Evolutionary conservation across 2,329 filamentous ascomycete species (phyloP), one percentile per base, ranked within the genome.

Genomic region (Tolypocladium tundrense): DNA sequence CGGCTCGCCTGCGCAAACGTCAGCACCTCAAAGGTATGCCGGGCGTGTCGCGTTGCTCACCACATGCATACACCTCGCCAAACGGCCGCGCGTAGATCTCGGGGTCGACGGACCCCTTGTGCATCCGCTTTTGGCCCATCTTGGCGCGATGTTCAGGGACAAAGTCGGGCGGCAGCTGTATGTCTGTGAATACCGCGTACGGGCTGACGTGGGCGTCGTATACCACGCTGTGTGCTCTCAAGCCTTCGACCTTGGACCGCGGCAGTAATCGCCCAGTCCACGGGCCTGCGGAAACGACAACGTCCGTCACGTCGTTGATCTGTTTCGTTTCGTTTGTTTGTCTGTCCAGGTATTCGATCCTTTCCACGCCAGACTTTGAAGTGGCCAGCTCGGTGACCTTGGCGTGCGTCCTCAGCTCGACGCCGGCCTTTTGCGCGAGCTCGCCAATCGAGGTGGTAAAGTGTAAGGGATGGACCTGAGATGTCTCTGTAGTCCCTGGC

Each of bases 11-110:
- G 57, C 9, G 14, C 40, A 14, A 41, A 11, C 11, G 48, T 57
- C 43, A 55, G 60, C 59, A 16, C 11, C 16, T 11, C 8, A 9
- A 35, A 1, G 27, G 27, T 33, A 16, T 19, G 16, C 8, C 11
- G 24, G 45, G 27, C 5, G 45, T 9, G 16, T 35, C 1, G 2
- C 1, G 27, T 19, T 11, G 68, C 75, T 57, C 66, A 81, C 91
- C 94, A 69, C 94, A 99, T 0, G 91, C 92, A 71, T 99, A 99
- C 13, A 96, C 88, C 69, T 96, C 92, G 57, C 88, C 83, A 69
- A 91, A 88, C 0, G 92, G 92, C 4, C 94, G 82, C 0, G 94
- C 89, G 70, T 99, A 99, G 61, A 97, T 94, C 72, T 99, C 94
- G 0, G 94, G 94, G 33, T 90, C 86, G 14, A 91, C 90, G 21